Evolutionary conservation across 163 green algal species (phyloP).

Genomic region (Prototheca cutis): DNA sequence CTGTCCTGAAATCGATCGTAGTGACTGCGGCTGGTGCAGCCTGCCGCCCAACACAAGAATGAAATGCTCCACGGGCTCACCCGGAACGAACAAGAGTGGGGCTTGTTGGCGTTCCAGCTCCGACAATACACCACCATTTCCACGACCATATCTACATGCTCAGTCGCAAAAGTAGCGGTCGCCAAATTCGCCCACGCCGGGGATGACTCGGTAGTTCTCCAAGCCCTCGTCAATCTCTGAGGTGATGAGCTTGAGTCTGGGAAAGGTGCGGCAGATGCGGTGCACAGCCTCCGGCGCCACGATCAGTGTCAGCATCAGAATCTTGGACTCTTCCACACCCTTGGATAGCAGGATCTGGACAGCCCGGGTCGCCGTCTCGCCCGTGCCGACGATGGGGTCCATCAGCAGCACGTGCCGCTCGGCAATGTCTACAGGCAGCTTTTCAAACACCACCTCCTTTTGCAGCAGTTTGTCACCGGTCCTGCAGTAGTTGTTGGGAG

Average conservation of each 20-base stretch:
- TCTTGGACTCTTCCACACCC: conserved; percentile 75
- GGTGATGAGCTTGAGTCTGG: conserved; percentile 67
- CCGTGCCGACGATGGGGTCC: conserved; percentile 91
- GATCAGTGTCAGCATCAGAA: conserved; percentile 92
- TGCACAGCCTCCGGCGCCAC: conserved; percentile 86
- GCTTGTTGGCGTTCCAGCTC: not conserved
- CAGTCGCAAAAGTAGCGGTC: conserved; percentile 24
- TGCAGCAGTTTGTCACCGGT: not conserved
- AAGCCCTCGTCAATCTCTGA: conserved; percentile 87
- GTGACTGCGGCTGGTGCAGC: no score
- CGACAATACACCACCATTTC: not conserved
- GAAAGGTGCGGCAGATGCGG: conserved; percentile 38
- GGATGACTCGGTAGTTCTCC: conserved; percentile 73
- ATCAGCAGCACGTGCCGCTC: conserved; percentile 88
- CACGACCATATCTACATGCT: not conserved
- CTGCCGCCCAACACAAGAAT: no score
- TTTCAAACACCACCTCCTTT: conserved; percentile 27
- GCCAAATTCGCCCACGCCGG: conserved; percentile 49
- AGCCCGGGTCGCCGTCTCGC: conserved; percentile 60
- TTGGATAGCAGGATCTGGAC: conserved; percentile 75
- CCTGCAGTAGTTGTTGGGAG: no score
- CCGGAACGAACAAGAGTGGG: no score
- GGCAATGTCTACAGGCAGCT: conserved; percentile 69
- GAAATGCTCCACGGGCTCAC: no score
- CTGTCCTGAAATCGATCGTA: no score